A percentile compares a stretch with the other conserved stretches of the same genome.
Conservation (phyloP, 768 basidiomycete genomes). For the Kwoniella sp. region DNA sequence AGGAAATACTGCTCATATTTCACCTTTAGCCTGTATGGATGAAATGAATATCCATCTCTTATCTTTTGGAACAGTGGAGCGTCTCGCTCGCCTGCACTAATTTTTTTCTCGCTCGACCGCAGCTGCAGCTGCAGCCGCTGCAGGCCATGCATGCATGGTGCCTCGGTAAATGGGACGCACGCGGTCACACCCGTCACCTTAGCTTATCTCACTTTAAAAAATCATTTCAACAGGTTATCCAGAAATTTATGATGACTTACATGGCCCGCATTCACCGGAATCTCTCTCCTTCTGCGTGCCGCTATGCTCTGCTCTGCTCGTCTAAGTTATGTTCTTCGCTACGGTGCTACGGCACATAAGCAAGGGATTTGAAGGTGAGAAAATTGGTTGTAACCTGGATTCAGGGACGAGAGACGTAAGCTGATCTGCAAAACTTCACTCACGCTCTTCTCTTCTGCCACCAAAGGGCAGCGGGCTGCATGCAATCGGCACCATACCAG, state of each 20-base stretch:
- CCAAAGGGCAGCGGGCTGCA: no score
- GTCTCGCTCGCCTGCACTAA: background rate
- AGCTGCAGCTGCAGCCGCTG: no score
- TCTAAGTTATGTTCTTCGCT: background rate
- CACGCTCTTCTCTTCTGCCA: background rate
- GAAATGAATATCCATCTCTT: background rate
- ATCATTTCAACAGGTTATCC: background rate
- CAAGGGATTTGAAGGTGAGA: background rate
- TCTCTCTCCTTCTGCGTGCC: background rate
- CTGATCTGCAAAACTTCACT: background rate
- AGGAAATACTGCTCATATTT: background rate
- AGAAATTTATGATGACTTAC: background rate
- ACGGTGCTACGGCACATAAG: no score
- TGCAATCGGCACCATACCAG: no score
- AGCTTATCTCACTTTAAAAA: background rate
- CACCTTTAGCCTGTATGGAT: background rate
- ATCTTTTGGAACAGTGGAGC: conserved; percentile 1
- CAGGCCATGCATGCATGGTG: no score
- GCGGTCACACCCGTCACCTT: background rate
- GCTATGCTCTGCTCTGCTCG: background rate
- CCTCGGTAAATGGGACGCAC: background rate
- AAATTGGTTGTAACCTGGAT: background rate
- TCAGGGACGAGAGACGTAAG: background rate
- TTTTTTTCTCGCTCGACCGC: background rate
- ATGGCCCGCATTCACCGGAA: background rate